A percentile compares a stretch with the other conserved stretches of the same genome.
Conservation (phyloP, 805 yeast genomes). For the Candida coquimbonensis region DNA sequence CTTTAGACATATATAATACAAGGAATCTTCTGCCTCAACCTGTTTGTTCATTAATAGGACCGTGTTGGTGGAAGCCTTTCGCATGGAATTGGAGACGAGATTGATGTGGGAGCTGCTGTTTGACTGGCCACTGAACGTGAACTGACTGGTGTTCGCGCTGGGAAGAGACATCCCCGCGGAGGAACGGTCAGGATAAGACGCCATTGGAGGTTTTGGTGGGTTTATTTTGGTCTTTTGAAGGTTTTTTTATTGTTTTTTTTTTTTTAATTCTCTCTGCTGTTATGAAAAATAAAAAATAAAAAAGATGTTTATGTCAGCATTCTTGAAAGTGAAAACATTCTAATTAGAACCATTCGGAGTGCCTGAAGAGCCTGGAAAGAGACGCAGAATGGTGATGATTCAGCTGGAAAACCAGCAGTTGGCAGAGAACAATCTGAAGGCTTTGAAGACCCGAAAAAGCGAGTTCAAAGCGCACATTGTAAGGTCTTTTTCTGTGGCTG, state of each 20-base stretch:
- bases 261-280: not conserved
- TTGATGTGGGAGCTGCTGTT: slow-evolving; percentile 8
- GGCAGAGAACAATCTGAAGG: slow-evolving; percentile 11
- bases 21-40: slow-evolving; percentile 57
- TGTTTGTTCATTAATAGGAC: slow-evolving; percentile 52
- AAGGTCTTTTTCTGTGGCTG: slow-evolving; percentile 11
- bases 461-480: slow-evolving; percentile 13
- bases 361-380: too few species aligned
- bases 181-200: slow-evolving; percentile 5
- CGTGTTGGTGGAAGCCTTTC: slow-evolving; percentile 16
- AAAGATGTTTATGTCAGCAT: not conserved
- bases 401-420: slow-evolving; percentile 8
- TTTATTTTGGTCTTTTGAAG: not conserved
- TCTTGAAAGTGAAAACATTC: not conserved
- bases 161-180: not conserved
- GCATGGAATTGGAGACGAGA: slow-evolving; percentile 4
- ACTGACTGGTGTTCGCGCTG: not conserved
- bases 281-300: not conserved
- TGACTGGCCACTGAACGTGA: slow-evolving; percentile 1
- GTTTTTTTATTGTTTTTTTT: not conserved
- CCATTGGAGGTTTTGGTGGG: not conserved
- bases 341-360: too few species aligned
- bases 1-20: slow-evolving; percentile 58
- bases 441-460: slow-evolving; percentile 15
- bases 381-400: slow-evolving; percentile 5